Conservation (phyloP, 495 filamentous ascomycete genomes). For the Daldinia caldariorum region DNA sequence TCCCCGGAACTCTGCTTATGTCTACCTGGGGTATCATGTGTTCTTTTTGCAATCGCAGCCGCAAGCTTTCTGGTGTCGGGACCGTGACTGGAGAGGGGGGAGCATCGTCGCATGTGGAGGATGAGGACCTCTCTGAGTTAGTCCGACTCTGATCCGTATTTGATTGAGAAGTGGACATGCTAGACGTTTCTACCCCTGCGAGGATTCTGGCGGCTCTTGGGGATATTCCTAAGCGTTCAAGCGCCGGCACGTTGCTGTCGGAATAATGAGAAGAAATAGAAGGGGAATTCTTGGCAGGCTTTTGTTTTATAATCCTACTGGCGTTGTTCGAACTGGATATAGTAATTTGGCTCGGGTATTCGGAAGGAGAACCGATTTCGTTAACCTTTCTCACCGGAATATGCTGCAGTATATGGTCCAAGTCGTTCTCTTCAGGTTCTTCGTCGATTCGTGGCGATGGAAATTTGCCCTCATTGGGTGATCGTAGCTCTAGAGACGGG, state of each 20-base stretch:
- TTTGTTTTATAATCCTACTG: constrained; percentile 20
- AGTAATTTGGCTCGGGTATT: constrained; percentile 8
- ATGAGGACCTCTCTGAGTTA: constrained; percentile 58
- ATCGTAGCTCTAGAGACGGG: constrained; percentile 40
- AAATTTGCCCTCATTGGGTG: constrained; percentile 36
- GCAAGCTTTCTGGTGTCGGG: constrained; percentile 59
- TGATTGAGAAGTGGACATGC: constrained; percentile 41
- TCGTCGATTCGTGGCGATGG: constrained; percentile 39
- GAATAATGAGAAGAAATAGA: constrained; percentile 44
- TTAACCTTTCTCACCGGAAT: constrained; percentile 24
- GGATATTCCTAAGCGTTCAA: constrained; percentile 46
- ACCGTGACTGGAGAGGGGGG: constrained; percentile 53
- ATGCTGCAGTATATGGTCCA: constrained; percentile 36
- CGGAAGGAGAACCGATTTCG: constrained; percentile 11
- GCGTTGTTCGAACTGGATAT: constrained; percentile 4
- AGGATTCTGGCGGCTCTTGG: constrained; percentile 41
- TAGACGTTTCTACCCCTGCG: constrained; percentile 33
- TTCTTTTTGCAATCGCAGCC: constrained; percentile 56
- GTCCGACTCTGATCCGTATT: constrained; percentile 45
- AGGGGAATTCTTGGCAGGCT: constrained; percentile 41
- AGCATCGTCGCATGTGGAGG: constrained; percentile 56
- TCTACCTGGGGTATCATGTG: constrained; percentile 8
- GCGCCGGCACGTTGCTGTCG: constrained; percentile 45
- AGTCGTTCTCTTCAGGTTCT: constrained; percentile 35
- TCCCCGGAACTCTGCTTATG: constrained; percentile 5